A percentile compares a stretch with the other conserved stretches of the same genome.
Evolutionary conservation across 106 monocot genomes (phyloP).

Genomic region (Chionographis japonica): DNA sequence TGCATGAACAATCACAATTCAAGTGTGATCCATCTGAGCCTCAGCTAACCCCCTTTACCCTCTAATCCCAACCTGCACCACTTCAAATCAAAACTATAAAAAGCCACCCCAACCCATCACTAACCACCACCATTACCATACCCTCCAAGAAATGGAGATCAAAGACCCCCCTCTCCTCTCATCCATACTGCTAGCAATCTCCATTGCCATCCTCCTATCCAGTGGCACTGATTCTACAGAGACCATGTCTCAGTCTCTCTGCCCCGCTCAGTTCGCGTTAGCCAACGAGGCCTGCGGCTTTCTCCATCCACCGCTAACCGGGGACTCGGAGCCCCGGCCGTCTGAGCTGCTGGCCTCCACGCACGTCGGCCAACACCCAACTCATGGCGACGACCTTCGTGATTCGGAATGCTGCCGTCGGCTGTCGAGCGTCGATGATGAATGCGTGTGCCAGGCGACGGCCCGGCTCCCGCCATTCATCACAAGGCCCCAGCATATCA

Average conservation of each 20-base stretch:
- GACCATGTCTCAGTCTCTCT: constrained; percentile 20
- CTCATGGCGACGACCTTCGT: not conserved
- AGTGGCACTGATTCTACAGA: not conserved
- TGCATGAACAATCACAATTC: too few relatives aligned
- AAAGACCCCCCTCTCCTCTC: too few relatives aligned
- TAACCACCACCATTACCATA: too few relatives aligned
- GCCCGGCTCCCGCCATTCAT: constrained; percentile 25
- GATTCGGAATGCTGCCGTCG: constrained; percentile 31
- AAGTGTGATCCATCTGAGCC: too few relatives aligned
- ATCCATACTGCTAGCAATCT: too few relatives aligned
- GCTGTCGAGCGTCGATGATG: constrained; percentile 24
- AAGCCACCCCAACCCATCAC: too few relatives aligned
- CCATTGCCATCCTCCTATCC: not conserved
- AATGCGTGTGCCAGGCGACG: constrained; percentile 26
- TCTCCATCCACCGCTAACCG: not conserved
- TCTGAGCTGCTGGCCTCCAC: not conserved
- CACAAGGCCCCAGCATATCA: constrained; percentile 19
- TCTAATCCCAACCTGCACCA: too few relatives aligned
- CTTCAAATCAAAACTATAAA: too few relatives aligned
- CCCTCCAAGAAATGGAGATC: too few relatives aligned
- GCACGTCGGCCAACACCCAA: not conserved
- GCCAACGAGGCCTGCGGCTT: constrained; percentile 33
- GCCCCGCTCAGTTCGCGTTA: constrained; percentile 24
- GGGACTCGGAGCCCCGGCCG: too few relatives aligned
- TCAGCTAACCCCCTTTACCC: too few relatives aligned